These are phyloP conservation scores for Colletotrichum zoysiae DNA, from an alignment of 2,329 filamentous ascomycete species.

Conservation along the genomic window DNA sequence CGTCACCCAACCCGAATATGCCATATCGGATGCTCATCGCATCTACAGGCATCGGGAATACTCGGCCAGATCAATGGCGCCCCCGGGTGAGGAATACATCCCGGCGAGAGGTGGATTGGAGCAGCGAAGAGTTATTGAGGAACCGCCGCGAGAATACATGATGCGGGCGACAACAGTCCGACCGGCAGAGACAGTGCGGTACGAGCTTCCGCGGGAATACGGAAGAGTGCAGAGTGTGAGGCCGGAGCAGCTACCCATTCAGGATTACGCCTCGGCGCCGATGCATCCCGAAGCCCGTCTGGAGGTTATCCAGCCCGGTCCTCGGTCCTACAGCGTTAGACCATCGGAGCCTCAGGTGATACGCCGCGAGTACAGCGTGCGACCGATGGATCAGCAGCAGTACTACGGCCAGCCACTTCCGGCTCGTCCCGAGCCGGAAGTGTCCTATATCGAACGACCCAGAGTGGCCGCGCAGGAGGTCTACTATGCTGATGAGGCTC, in stretches of 20 bases:
- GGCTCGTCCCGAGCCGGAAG: slow-evolving; percentile 51
- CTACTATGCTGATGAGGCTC: slow-evolving; percentile 58
- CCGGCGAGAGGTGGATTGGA: slow-evolving; percentile 59
- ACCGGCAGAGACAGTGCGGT: slow-evolving; percentile 61
- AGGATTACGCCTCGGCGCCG: slow-evolving; percentile 61
- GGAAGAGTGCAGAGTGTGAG: slow-evolving; percentile 58
- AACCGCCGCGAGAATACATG: slow-evolving; percentile 65
- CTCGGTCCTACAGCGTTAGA: slow-evolving; percentile 51
- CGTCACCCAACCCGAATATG: slow-evolving; percentile 73
- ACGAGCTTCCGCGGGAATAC: slow-evolving; percentile 58
- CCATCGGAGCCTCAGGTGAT: slow-evolving; percentile 48
- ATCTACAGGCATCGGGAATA: slow-evolving; percentile 70
- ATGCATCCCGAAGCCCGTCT: slow-evolving; percentile 55
- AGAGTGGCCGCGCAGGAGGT: slow-evolving; percentile 57
- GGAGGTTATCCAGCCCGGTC: slow-evolving; percentile 47
- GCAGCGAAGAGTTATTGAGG: slow-evolving; percentile 58
- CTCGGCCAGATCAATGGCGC: slow-evolving; percentile 61
- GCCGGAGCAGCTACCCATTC: slow-evolving; percentile 54
- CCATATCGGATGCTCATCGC: slow-evolving; percentile 63
- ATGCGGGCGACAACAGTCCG: slow-evolving; percentile 70
- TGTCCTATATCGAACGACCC: slow-evolving; percentile 60
- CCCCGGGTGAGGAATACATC: slow-evolving; percentile 60
- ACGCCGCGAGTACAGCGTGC: slow-evolving; percentile 57
- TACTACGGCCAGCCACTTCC: slow-evolving; percentile 57
- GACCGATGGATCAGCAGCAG: slow-evolving; percentile 55